Percentiles rank a stretch among this genome's conserved stretches.
Conservation (phyloP, 352 stramenopile genomes). For the Phytophthora agathidicida region DNA sequence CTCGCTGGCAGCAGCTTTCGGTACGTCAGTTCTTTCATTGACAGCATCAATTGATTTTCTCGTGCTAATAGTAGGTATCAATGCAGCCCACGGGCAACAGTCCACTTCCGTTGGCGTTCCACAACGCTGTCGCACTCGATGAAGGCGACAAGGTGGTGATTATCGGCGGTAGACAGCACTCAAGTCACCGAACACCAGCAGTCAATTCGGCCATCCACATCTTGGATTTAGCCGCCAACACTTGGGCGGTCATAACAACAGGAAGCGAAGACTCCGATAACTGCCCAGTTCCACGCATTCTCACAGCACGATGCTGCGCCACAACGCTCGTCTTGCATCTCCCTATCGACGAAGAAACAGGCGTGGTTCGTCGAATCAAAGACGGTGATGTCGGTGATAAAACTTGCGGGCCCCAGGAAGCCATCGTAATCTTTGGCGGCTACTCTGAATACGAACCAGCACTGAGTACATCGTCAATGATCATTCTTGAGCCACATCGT, state of each 20-base stretch:
- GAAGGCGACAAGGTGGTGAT: constrained; percentile 52
- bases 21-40: constrained; percentile 21
- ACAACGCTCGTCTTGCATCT: constrained; percentile 38
- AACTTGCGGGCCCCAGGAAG: constrained; percentile 18
- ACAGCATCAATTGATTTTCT: not conserved
- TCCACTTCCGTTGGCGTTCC: constrained; percentile 56
- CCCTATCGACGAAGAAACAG: constrained; percentile 33
- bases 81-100: constrained; percentile 51
- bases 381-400: constrained; percentile 23
- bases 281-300: not conserved
- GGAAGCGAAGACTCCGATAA: constrained; percentile 6
- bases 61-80: constrained; percentile 1
- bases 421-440: constrained; percentile 65
- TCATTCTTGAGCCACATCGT: constrained; percentile 48
- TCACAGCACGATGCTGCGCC: constrained; percentile 44
- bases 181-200: not conserved
- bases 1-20: constrained; percentile 47
- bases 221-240: constrained; percentile 53
- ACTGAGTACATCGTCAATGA: constrained; percentile 32
- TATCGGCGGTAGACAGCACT: constrained; percentile 43
- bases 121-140: constrained; percentile 46
- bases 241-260: constrained; percentile 45
- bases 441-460: constrained; percentile 41
- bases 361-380: constrained; percentile 24
- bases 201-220: constrained; percentile 50